Evolutionary conservation across 495 filamentous ascomycete species (phyloP).

Genomic region (Aspergillus leporis): DNA sequence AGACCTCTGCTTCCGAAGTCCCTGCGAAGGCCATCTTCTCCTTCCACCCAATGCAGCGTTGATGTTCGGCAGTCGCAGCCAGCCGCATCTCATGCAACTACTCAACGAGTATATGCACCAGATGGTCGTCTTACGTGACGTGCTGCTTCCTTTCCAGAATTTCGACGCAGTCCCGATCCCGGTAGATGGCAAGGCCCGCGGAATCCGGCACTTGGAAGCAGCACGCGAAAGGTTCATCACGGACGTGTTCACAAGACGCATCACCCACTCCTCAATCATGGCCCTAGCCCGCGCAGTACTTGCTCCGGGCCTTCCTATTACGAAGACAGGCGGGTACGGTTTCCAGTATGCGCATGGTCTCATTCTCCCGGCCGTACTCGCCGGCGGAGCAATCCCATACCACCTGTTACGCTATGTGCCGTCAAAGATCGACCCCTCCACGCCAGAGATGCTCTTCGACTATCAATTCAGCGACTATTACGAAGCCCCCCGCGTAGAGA

Average conservation of each 20-base stretch:
- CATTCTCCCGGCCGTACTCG: constrained; percentile 29
- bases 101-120: constrained; percentile 40
- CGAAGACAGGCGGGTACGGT: constrained; percentile 23
- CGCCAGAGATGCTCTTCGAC: constrained; percentile 25
- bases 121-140: constrained; percentile 36
- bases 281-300: constrained; percentile 25
- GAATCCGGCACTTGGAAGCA: constrained; percentile 25
- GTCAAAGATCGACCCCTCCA: constrained; percentile 12
- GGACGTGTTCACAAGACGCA: constrained; percentile 22
- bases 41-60: constrained; percentile 25
- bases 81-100: constrained; percentile 32
- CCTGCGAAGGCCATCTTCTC: constrained; percentile 35
- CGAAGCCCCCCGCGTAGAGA: constrained; percentile 23
- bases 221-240: constrained; percentile 26
- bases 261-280: constrained; percentile 21
- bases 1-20: constrained; percentile 28
- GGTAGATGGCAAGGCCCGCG: constrained; percentile 18
- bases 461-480: constrained; percentile 33
- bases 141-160: constrained; percentile 35
- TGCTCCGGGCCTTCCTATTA: constrained; percentile 17
- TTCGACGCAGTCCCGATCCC: constrained; percentile 31
- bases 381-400: constrained; percentile 13
- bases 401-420: constrained; percentile 34
- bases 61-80: constrained; percentile 29
- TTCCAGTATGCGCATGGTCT: constrained; percentile 35